These are phyloP conservation scores for Globisporangium paddicum DNA, from an alignment of 352 stramenopile genomes.

Conservation along the genomic window DNA sequence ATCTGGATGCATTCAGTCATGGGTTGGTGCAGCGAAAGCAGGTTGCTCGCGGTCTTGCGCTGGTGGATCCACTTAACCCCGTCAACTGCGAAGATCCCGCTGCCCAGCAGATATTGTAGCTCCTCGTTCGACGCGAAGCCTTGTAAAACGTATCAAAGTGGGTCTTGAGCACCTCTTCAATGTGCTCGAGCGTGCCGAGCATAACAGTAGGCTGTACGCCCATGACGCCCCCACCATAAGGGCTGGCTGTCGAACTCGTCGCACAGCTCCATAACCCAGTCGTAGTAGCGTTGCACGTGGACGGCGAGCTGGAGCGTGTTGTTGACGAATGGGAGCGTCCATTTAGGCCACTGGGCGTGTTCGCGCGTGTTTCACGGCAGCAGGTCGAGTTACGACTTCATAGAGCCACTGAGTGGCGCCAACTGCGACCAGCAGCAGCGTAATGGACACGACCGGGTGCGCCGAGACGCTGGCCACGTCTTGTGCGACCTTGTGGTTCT, in stretches of 20 bases:
- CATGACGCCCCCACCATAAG: constrained; percentile 5
- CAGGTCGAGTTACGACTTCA: constrained; percentile 1
- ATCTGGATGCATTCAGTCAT: constrained; percentile 19
- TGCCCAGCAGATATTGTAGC: constrained; percentile 12
- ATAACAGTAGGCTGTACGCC: constrained; percentile 5
- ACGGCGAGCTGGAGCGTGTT: constrained; percentile 13
- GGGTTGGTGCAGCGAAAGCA: constrained; percentile 20
- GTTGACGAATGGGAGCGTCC: constrained; percentile 13
- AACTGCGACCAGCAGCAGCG: neutral
- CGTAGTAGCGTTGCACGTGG: constrained; percentile 4
- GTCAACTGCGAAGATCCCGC: constrained; percentile 21
- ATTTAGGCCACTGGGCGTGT: neutral
- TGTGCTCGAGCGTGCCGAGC: constrained; percentile 8
- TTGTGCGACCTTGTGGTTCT: neutral
- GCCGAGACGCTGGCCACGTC: neutral
- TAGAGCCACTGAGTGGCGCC: constrained; percentile 1
- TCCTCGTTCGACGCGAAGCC: constrained; percentile 10
- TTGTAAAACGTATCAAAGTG: constrained; percentile 22
- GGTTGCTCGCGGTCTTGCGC: constrained; percentile 21
- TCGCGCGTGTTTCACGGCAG: constrained; percentile 4
- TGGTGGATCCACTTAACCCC: constrained; percentile 29
- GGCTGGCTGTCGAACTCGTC: constrained; percentile 1
- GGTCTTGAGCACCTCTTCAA: constrained; percentile 22
- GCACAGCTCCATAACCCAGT: too few relatives aligned
- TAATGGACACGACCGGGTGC: neutral